Conservation (phyloP, 2,329 filamentous ascomycete genomes). For the Tetracladium maxilliforme region DNA sequence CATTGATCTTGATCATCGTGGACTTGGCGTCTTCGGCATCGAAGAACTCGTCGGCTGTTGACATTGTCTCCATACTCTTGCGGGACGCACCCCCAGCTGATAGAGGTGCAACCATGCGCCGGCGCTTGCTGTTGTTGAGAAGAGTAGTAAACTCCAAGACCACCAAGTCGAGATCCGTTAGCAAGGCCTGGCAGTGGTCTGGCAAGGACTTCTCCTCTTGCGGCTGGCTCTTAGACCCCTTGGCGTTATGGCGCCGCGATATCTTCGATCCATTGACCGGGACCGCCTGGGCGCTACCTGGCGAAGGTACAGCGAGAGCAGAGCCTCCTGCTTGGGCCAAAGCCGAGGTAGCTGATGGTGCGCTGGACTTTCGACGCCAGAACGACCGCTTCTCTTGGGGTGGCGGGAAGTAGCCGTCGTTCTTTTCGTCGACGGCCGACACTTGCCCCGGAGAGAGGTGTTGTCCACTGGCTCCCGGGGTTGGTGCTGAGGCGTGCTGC, state of each 20-base stretch:
- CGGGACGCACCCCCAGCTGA: conserved; percentile 28
- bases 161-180: conserved; percentile 72
- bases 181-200: conserved; percentile 69
- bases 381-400: conserved; percentile 55
- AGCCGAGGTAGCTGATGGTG: conserved; percentile 13
- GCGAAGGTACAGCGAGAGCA: conserved; percentile 10
- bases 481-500: conserved; percentile 21
- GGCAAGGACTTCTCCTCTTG: conserved; percentile 55
- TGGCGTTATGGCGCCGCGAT: no score
- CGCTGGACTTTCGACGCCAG: conserved; percentile 79
- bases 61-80: conserved; percentile 67
- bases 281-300: conserved; percentile 7
- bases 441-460: conserved; percentile 10
- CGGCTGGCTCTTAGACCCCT: conserved; percentile 5
- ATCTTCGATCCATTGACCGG: not conserved
- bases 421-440: conserved; percentile 30
- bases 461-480: conserved; percentile 7
- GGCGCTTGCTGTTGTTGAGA: conserved; percentile 64
- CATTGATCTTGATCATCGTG: conserved; percentile 55
- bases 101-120: conserved; percentile 42
- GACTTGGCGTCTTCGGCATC: conserved; percentile 57
- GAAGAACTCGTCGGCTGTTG: conserved; percentile 80
- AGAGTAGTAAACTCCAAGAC: conserved; percentile 70
- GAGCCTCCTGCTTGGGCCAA: no score
- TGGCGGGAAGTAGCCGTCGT: conserved; percentile 37